Base-by-base conservation (phyloP, 371 early-diverging fungal genomes). In the Blakeslea trispora region DNA sequence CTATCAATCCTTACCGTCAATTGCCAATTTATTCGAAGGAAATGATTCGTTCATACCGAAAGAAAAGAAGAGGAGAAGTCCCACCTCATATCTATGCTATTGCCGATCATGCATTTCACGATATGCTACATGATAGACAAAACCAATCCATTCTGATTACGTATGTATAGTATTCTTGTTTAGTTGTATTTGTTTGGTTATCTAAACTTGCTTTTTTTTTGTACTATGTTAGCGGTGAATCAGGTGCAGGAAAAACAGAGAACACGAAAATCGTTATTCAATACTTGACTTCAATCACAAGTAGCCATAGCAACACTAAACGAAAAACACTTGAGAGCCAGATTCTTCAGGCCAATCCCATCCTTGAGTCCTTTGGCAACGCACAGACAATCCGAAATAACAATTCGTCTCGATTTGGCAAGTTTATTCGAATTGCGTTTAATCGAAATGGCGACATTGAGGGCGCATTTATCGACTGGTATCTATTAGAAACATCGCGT, bases 171-270 rank as follows among this genome's bases (percentile, higher is more conserved):
- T 21, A n/a, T n/a, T n/a, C n/a, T n/a, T n/a, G n/a, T n/a, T n/a
- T n/a, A n/a, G n/a, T n/a, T n/a, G n/a, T n/a, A n/a, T n/a, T n/a
- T n/a, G n/a, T n/a, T n/a, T n/a, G n/a, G n/a, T n/a, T n/a, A n/a
- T n/a, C n/a, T n/a, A n/a, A n/a, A n/a, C n/a, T n/a, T n/a, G n/a
- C n/a, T n/a, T n/a, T n/a, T n/a, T n/a, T n/a, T n/a, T n/a, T n/a
- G n/a, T n/a, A n/a, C n/a, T 28, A 7, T 7, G 7, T 28, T 53
- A 92, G 92, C 42, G 99, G 99, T 57, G 99, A 99, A 79, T 97
- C 98, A 19, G 99, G 99, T 37, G 99, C 99, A 23, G 99, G 99
- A 50, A 99, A 99, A 77, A 99, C 99, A 9, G 99, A 98, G 74
- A 99, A 98, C 75, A 98, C 99, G 17, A 99, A 99, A 66, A 96